phyloP scores from a whole-genome alignment of 805 yeast genomes.

The Dipodascopsis tothii region DNA sequence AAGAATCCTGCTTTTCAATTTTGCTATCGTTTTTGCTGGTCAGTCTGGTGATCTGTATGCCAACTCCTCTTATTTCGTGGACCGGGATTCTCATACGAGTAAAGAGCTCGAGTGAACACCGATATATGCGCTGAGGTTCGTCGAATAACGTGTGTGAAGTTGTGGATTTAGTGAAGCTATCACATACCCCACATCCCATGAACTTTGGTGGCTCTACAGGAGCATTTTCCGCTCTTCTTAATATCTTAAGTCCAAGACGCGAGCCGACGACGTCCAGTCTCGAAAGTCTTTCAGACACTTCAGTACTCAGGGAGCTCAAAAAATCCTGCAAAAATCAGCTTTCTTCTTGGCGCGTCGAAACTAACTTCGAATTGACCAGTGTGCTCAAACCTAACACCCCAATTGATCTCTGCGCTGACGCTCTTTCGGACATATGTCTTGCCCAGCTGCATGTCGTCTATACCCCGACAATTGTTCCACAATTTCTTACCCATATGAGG shows the following conservation, averaged over 20 bases:
- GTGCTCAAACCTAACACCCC: constrained; percentile 73
- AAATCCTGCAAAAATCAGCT: constrained; percentile 34
- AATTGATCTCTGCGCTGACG: constrained; percentile 80
- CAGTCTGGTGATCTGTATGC: constrained; percentile 59
- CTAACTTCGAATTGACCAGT: constrained; percentile 49
- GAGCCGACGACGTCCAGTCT: constrained; percentile 46
- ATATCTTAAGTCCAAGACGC: constrained; percentile 56
- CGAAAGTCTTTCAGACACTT: constrained; percentile 48
- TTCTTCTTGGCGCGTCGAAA: not conserved
- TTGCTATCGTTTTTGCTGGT: not conserved
- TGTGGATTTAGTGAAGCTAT: constrained; percentile 51
- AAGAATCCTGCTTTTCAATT: not conserved
- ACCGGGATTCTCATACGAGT: constrained; percentile 55
- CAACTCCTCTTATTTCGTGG: constrained; percentile 67
- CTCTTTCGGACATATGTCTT: constrained; percentile 55
- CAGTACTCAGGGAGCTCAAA: constrained; percentile 49
- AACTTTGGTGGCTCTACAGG: constrained; percentile 70
- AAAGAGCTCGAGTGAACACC: too few species aligned
- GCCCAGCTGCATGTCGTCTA: constrained; percentile 55
- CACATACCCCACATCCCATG: constrained; percentile 80
- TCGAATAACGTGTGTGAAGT: constrained; percentile 51
- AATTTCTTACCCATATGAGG: constrained; percentile 61
- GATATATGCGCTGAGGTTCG: constrained; percentile 55
- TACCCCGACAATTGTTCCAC: constrained; percentile 54
- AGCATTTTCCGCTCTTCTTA: constrained; percentile 56